Conservation (phyloP, 2,329 filamentous ascomycete genomes). For the Ustilaginoidea virens region DNA sequence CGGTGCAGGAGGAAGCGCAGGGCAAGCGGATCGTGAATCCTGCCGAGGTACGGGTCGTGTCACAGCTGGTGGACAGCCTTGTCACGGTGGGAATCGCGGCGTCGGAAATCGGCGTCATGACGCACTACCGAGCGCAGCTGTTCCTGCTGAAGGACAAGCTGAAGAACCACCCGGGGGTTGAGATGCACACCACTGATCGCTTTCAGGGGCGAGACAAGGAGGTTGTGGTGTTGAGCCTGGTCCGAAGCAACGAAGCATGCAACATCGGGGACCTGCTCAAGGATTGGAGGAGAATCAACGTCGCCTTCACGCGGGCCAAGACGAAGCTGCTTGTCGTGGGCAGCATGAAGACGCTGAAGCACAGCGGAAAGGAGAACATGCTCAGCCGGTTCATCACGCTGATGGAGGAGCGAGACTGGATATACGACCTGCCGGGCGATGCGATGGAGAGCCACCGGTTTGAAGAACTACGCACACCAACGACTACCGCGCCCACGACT, state of each 20-base stretch:
- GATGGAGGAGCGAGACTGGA: slow-evolving; percentile 67
- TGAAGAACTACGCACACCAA: slow-evolving; percentile 38
- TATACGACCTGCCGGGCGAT: slow-evolving; percentile 52
- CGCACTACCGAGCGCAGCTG: slow-evolving; percentile 88
- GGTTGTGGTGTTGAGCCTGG: slow-evolving; percentile 72
- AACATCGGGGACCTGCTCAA: slow-evolving; percentile 82
- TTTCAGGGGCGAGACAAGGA: slow-evolving; percentile 97
- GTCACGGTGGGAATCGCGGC: slow-evolving; percentile 61
- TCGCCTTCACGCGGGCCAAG: slow-evolving; percentile 84
- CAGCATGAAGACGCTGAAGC: slow-evolving; percentile 63
- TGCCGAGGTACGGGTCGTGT: slow-evolving; percentile 62
- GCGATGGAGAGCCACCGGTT: slow-evolving; percentile 56
- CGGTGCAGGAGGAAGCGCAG: slow-evolving; percentile 54
- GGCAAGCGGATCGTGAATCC: slow-evolving; percentile 82
- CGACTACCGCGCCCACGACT: slow-evolving; percentile 9
- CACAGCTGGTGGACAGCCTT: slow-evolving; percentile 67
- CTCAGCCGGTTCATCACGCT: slow-evolving; percentile 60
- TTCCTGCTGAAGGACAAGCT: slow-evolving; percentile 64
- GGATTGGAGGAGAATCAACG: slow-evolving; percentile 89
- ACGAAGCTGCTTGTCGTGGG: slow-evolving; percentile 85
- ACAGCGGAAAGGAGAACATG: slow-evolving; percentile 57
- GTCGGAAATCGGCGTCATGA: slow-evolving; percentile 80
- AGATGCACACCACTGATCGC: slow-evolving; percentile 93
- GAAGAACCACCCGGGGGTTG: slow-evolving; percentile 46
- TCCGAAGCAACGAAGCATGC: slow-evolving; percentile 69